Evolutionary conservation across 2,329 filamentous ascomycete species (phyloP).

Genomic region (Metarhizium sp.): DNA sequence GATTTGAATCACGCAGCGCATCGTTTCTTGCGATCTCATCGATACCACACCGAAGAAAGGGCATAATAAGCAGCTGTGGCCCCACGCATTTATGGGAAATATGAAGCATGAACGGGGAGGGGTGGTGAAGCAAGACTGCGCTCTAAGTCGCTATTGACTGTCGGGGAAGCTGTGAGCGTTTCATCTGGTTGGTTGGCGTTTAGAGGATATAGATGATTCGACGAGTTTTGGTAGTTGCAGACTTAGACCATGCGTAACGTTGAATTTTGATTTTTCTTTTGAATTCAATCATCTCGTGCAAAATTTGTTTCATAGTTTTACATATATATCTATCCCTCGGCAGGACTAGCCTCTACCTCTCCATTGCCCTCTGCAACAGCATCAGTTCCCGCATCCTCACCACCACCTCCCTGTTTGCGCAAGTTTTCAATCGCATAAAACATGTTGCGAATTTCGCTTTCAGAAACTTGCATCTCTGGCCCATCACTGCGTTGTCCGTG

Average conservation of each 20-base stretch:
- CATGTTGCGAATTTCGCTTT: slow-evolving; percentile 29
- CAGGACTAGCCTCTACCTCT: not conserved
- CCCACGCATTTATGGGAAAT: slow-evolving; percentile 5
- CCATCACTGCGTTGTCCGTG: slow-evolving; percentile 13
- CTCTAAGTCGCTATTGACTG: slow-evolving; percentile 6
- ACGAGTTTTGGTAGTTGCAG: slow-evolving; percentile 20
- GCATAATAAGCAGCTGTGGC: not conserved
- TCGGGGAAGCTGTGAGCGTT: slow-evolving; percentile 17
- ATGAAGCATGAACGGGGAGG: slow-evolving; percentile 6
- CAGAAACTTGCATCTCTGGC: slow-evolving; percentile 25
- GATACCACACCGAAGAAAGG: slow-evolving; percentile 9
- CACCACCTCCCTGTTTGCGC: slow-evolving; percentile 30
- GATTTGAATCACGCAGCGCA: slow-evolving; percentile 6
- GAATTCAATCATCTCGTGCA: not conserved
- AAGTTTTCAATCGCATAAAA: slow-evolving; percentile 38
- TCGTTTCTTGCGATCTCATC: slow-evolving; percentile 9
- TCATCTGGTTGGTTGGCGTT: slow-evolving; percentile 27
- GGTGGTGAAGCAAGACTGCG: slow-evolving; percentile 5
- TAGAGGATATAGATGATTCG: slow-evolving; percentile 29
- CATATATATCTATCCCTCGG: not conserved
- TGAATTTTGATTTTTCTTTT: slow-evolving; percentile 1
- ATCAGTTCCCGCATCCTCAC: slow-evolving; percentile 11
- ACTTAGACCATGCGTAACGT: slow-evolving; percentile 12
- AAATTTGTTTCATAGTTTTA: not conserved
- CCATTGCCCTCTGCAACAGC: not conserved